Conservation (phyloP, 2,329 filamentous ascomycete genomes). For the Cladorrhinum sp. region DNA sequence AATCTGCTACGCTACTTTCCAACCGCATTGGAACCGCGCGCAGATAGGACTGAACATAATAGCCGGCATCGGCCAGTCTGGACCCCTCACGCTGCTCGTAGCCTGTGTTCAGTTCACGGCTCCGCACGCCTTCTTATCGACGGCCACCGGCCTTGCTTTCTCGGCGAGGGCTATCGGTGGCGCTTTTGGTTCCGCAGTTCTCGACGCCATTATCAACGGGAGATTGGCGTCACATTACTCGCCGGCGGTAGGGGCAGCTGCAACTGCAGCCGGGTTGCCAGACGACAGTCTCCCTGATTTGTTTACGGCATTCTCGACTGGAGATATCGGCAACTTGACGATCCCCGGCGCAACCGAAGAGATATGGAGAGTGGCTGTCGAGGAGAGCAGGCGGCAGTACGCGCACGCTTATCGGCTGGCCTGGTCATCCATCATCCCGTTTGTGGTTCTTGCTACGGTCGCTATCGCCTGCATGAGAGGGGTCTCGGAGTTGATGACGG, state of each 20-base stretch:
- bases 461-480: conserved; percentile 44
- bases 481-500: conserved; percentile 52
- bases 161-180: conserved; percentile 52
- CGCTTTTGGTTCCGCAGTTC: conserved; percentile 50
- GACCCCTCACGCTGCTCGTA: conserved; percentile 48
- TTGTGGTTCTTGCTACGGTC: conserved; percentile 47
- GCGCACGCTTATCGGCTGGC: conserved; percentile 47
- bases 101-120: conserved; percentile 52
- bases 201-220: conserved; percentile 51
- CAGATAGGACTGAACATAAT: conserved; percentile 49
- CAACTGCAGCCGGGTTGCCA: conserved; percentile 42
- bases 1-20: conserved; percentile 46
- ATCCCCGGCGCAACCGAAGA: conserved; percentile 38
- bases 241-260: conserved; percentile 39
- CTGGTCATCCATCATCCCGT: conserved; percentile 50
- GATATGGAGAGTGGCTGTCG: conserved; percentile 38
- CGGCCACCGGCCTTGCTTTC: conserved; percentile 52
- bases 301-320: conserved; percentile 39
- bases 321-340: conserved; percentile 29
- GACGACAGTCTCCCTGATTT: conserved; percentile 36
- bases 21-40: conserved; percentile 41
- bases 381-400: conserved; percentile 44
- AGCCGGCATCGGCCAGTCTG: conserved; percentile 47
- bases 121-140: conserved; percentile 51
- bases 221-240: conserved; percentile 41